Base-by-base conservation (phyloP, 306 rosid genomes). In the Cicer arietinum region DNA sequence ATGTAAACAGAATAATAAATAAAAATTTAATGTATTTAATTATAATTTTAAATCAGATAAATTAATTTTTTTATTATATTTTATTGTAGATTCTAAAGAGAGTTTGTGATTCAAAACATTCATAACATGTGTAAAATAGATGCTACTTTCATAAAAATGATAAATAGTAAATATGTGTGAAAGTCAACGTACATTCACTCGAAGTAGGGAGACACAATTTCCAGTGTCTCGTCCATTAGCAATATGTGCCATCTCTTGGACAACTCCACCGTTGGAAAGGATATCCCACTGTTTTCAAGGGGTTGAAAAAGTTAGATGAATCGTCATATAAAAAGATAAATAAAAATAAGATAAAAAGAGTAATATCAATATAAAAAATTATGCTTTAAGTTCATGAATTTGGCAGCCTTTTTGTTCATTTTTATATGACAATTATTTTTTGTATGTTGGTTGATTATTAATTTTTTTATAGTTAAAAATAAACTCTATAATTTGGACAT, bases 221-320 rank as follows among this genome's bases (percentile, higher is more conserved):
- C 98, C 99, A 0, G 99, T 89, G 25, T 95, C 96, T 10, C 93
- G 77, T 13, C 99, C 99, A n/a, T 92, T 95, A 22, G 99, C 99
- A 39, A 95, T 92, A 64, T 95, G 98, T 12, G 97, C 98, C 94
- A 92, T 95, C 88, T 95, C 99, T 83, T 92, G 97, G 57, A 95
- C 97, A n/a, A 83, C 88, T 79, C 98, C 99, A 0, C 99, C 98
- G 14, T 95, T 95, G 5, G 98, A 95, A 63, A 95, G 99, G 76
- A 95, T 95, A 48, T 95, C 99, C 99, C 99, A 95, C 99, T 95
- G 83, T 79, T 80, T 47, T 20, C 76, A 13, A 69, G 8, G 66
- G 22, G 22, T 20, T 53, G 13, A 64, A 56, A 42, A 69, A 10
- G 66, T 75, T 76, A 41, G 50, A 66, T 22, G 10, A 17, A 44